Percentiles rank a stretch among this genome's conserved stretches.
These are phyloP conservation scores for Globisporangium takayamanum DNA, from an alignment of 352 stramenopile genomes.

Conservation along the genomic window DNA sequence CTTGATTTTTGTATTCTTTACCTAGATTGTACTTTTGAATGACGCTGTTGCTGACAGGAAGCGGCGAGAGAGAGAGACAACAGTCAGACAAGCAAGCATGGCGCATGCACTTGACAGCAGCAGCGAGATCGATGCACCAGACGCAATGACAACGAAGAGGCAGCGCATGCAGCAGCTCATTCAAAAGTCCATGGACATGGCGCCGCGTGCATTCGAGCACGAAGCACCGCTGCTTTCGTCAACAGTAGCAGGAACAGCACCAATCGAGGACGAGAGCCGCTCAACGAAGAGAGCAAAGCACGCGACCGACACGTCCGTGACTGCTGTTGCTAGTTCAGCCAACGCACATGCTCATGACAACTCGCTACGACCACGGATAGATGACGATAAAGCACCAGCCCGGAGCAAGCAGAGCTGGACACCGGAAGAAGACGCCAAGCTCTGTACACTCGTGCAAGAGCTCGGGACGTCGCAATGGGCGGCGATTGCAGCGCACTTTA, in stretches of 20 bases:
- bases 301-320: neutral
- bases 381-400: neutral
- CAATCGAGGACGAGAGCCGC: too few relatives aligned
- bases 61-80: too few relatives aligned
- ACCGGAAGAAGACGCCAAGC: slow-evolving; percentile 32
- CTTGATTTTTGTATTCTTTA: neutral
- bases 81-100: neutral
- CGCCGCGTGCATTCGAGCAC: slow-evolving; percentile 6
- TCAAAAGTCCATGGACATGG: slow-evolving; percentile 34
- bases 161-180: slow-evolving; percentile 56
- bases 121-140: neutral
- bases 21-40: neutral
- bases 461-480: slow-evolving; percentile 31
- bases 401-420: slow-evolving; percentile 31
- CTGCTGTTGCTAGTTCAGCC: neutral
- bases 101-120: neutral
- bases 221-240: neutral
- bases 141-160: slow-evolving; percentile 26
- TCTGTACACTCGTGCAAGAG: slow-evolving; percentile 32
- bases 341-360: neutral
- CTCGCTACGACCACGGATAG: neutral
- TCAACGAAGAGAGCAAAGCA: too few relatives aligned
- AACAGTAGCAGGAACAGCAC: too few relatives aligned
- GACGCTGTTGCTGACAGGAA: too few relatives aligned
- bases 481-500: slow-evolving; percentile 32